phyloP scores from a whole-genome alignment of 495 filamentous ascomycete genomes.

The Neurospora discreta region DNA sequence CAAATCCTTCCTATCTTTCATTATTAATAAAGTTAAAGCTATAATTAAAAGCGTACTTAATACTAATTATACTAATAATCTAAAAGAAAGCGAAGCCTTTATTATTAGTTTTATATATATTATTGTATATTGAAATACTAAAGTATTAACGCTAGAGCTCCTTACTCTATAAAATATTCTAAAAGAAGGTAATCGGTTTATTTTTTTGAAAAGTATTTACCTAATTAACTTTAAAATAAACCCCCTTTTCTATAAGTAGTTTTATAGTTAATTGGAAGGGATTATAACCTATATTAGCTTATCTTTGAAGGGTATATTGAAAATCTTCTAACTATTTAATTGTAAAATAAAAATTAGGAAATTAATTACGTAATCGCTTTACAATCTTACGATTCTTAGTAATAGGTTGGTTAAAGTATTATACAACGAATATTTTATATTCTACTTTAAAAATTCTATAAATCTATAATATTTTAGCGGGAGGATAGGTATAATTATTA shows the following conservation, averaged over 20 bases:
- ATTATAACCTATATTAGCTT: neutral
- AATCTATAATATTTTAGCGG: neutral
- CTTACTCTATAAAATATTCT: no score
- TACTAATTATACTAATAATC: neutral
- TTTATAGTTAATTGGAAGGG: neutral
- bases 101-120: neutral
- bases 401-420: neutral
- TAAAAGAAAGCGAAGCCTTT: neutral
- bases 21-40: neutral
- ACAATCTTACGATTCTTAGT: neutral
- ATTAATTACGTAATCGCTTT: neutral
- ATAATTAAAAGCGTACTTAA: neutral
- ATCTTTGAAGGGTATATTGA: neutral
- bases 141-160: no score
- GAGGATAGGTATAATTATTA: neutral
- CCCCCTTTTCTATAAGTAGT: no score
- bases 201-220: no score
- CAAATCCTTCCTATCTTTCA: neutral
- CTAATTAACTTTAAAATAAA: neutral
- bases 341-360: neutral
- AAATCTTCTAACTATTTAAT: fast-evolving
- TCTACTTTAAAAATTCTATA: neutral
- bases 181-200: no score
- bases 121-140: neutral
- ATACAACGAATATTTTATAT: neutral